phyloP scores from a whole-genome alignment of 1,139 yeast species.

The Magnusiomyces ingens region DNA sequence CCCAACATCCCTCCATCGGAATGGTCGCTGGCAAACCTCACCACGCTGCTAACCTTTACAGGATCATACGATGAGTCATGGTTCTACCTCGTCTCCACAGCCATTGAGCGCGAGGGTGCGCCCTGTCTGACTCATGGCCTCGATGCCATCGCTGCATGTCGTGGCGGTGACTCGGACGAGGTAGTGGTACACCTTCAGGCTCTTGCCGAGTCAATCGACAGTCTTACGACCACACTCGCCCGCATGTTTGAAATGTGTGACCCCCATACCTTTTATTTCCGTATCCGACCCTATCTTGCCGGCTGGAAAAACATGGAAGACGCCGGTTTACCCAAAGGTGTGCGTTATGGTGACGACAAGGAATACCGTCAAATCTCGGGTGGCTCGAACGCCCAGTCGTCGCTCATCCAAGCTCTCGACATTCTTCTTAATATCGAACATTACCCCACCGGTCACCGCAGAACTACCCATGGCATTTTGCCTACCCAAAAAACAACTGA shows the following conservation, averaged over 20 bases:
- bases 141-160: conserved; percentile 52
- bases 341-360: conserved; percentile 62
- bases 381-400: conserved; percentile 91
- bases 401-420: conserved; percentile 81
- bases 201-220: conserved; percentile 71
- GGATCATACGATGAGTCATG: conserved; percentile 90
- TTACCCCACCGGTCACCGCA: conserved; percentile 62
- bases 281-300: conserved; percentile 82
- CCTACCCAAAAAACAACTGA: conserved; percentile 22
- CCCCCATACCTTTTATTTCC: conserved; percentile 81
- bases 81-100: conserved; percentile 86
- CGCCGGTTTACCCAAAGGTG: conserved; percentile 76
- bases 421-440: conserved; percentile 70
- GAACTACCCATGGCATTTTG: conserved; percentile 12
- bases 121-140: conserved; percentile 53
- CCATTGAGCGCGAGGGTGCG: conserved; percentile 78
- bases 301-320: conserved; percentile 94
- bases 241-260: conserved; percentile 93
- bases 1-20: conserved; percentile 40
- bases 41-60: conserved; percentile 78
- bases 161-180: conserved; percentile 36
- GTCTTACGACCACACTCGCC: conserved; percentile 66
- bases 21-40: conserved; percentile 55
- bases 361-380: conserved; percentile 64
- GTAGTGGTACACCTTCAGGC: conserved; percentile 48